phyloP scores from a whole-genome alignment of 495 filamentous ascomycete species.

The Clohesyomyces aquaticus region DNA sequence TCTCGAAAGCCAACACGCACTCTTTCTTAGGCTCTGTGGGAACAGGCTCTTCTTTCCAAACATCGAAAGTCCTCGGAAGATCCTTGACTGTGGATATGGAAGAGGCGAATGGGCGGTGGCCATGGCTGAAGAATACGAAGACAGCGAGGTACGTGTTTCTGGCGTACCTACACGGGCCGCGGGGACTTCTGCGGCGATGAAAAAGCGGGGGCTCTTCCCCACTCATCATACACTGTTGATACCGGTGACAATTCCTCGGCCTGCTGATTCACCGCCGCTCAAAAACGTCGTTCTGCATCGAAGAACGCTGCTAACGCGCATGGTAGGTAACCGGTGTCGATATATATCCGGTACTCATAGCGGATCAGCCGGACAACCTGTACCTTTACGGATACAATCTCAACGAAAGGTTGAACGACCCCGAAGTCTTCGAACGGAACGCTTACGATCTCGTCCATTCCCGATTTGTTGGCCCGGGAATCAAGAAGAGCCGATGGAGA shows the following conservation, averaged over 20 bases:
- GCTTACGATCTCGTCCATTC: constrained; percentile 93
- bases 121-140: constrained; percentile 71
- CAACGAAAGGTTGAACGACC: constrained; percentile 40
- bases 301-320: background rate
- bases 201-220: too few relatives aligned
- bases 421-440: constrained; percentile 53
- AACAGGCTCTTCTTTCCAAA: constrained; percentile 79
- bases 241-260: too few relatives aligned
- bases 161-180: too few relatives aligned
- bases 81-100: constrained; percentile 50
- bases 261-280: too few relatives aligned
- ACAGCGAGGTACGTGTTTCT: constrained; percentile 67
- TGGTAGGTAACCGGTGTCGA: constrained; percentile 41
- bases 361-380: constrained; percentile 37
- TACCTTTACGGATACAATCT: constrained; percentile 40
- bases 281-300: too few relatives aligned
- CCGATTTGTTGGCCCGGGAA: constrained; percentile 74
- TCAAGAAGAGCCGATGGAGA: constrained; percentile 75
- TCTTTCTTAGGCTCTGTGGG: constrained; percentile 76
- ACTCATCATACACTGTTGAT: too few relatives aligned
- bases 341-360: constrained; percentile 33
- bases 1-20: constrained; percentile 67
- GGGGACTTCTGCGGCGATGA: too few relatives aligned
- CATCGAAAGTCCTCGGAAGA: constrained; percentile 56
- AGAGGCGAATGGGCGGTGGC: constrained; percentile 76